Conservation (phyloP, 2,329 filamentous ascomycete genomes). For the Podosphaera xanthii region DNA sequence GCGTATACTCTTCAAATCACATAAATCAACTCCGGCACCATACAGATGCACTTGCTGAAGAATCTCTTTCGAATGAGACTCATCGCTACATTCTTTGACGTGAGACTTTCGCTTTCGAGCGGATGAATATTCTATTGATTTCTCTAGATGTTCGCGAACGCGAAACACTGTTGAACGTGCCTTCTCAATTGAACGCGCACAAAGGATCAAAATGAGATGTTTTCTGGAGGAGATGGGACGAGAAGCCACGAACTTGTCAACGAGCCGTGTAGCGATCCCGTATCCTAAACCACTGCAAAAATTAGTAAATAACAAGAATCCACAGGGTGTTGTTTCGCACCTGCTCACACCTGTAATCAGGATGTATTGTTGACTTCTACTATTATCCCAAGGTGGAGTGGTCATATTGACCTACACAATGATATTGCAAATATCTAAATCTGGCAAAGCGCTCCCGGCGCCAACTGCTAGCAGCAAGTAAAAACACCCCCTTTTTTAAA, state of each 20-base stretch:
- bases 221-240: constrained; percentile 40
- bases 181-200: constrained; percentile 56
- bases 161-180: constrained; percentile 45
- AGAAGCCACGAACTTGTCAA: constrained; percentile 66
- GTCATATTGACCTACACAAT: too few relatives aligned
- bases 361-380: constrained; percentile 30
- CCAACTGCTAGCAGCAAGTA: too few relatives aligned
- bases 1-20: constrained; percentile 28
- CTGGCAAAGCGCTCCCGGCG: too few relatives aligned
- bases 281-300: constrained; percentile 61
- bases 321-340: constrained; percentile 22
- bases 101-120: constrained; percentile 24
- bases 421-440: too few relatives aligned
- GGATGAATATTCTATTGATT: constrained; percentile 21
- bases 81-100: constrained; percentile 30
- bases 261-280: constrained; percentile 60
- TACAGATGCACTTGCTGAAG: constrained; percentile 32
- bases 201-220: constrained; percentile 59
- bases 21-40: constrained; percentile 35
- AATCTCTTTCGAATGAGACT: constrained; percentile 23
- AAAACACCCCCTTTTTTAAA: too few relatives aligned
- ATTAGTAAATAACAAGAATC: constrained; percentile 13
- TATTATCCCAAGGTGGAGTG: constrained; percentile 15
- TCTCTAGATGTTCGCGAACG: constrained; percentile 38
- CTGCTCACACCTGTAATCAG: constrained; percentile 75